Base-by-base conservation (phyloP, 2,329 filamentous ascomycete genomes). In the Cladobotryum mycophilum region DNA sequence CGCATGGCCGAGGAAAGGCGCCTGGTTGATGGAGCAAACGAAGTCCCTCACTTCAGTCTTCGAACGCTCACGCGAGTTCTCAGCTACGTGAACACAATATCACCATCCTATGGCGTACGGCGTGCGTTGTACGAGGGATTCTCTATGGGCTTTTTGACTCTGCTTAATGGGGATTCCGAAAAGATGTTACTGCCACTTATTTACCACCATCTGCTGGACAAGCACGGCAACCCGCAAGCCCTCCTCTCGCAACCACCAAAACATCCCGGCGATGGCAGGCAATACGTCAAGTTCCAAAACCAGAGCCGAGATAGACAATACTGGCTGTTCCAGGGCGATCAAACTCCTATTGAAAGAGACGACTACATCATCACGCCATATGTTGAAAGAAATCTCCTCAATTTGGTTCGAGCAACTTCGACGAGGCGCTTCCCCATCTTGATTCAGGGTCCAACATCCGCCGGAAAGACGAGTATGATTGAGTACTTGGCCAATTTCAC, bases 391-490 rank as follows among this genome's bases (percentile, higher is more conserved):
- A 99, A 99, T 58, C 77, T 99, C 57, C 82, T 96, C 59, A 99
- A 99, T 61, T 72, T 99, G 25, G 92, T 97, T 11, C 81, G 95
- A 62, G 95, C 93, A 3, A 90, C 90, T 14, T 97, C 92, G 1
- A 99, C 92, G 4, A 76, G 90, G 35, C 82, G 88, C 45, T 99
- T 96, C 65, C 95, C 93, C 1, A 89, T 99, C 45, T 76, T 99
- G 9, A 87, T 99, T 17, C 93, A 99, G 68, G 93, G 93, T 3
- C 93, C 95, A 12, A 99, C 93, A 0, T 99, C 95, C 5, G 88
- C 92, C 12, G 93, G 93, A 56, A 99, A 99, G 70, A 99, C 93
- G 0, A 97, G 92, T 68, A 99, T 99, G 93, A 95, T 99, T 40
- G 92, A 97, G 68, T 96, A 96, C 65, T 78, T 99, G 36, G 92